Evolutionary conservation across 1,284 basidiomycete species (phyloP).

Genomic region (Wallemia mellicola): DNA sequence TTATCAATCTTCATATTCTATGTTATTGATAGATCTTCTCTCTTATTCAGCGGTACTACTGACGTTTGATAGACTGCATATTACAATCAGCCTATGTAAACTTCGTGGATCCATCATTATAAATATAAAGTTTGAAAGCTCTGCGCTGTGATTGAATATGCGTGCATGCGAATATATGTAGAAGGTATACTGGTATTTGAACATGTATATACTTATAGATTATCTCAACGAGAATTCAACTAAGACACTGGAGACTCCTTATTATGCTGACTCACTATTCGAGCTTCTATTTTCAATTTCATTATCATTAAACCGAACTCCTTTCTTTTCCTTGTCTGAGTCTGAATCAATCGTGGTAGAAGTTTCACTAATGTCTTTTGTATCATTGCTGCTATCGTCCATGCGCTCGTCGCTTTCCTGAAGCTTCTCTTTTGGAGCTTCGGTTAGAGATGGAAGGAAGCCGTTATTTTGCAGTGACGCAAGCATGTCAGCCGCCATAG

Average conservation of each 20-base stretch:
- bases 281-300: background rate
- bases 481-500: constrained; percentile 38
- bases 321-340: constrained; percentile 1
- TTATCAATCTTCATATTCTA: background rate
- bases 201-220: too few relatives aligned
- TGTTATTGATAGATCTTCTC: too few relatives aligned
- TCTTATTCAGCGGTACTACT: too few relatives aligned
- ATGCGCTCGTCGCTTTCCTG: background rate
- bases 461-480: constrained; percentile 35
- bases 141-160: too few relatives aligned
- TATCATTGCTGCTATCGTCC: too few relatives aligned
- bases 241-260: too few relatives aligned
- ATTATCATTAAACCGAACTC: constrained; percentile 1
- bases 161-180: too few relatives aligned
- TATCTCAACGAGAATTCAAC: too few relatives aligned
- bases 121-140: too few relatives aligned
- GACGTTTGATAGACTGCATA: background rate
- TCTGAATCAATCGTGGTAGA: background rate
- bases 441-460: constrained; percentile 15
- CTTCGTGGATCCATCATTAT: background rate
- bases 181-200: too few relatives aligned
- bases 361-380: background rate
- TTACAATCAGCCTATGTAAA: background rate
- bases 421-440: constrained; percentile 7
- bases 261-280: too few relatives aligned